A percentile compares a stretch with the other conserved stretches of the same genome.
These are phyloP conservation scores for Penicillium goetzii DNA, from an alignment of 495 filamentous ascomycete species.

Conservation along the genomic window DNA sequence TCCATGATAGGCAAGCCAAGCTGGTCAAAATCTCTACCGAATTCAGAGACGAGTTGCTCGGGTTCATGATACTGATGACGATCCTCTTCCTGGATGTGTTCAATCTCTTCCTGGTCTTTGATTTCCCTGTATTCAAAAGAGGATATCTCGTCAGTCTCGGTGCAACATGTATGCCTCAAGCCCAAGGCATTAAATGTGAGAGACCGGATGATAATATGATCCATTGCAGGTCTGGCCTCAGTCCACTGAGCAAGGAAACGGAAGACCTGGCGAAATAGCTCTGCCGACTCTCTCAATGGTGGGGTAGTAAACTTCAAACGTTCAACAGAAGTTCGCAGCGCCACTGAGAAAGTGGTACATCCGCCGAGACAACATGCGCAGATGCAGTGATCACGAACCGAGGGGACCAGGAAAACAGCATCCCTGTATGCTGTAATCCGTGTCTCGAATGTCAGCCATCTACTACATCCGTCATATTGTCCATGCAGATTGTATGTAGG, in stretches of 20 bases:
- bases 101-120: neutral
- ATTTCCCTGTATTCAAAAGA: neutral
- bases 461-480: neutral
- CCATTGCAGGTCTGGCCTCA: neutral
- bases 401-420: neutral
- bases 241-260: neutral
- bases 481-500: neutral
- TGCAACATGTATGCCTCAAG: neutral
- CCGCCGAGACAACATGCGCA: neutral
- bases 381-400: neutral
- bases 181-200: neutral
- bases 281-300: neutral
- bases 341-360: neutral
- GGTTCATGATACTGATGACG: neutral
- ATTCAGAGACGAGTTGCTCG: neutral
- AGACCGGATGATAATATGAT: neutral
- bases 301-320: fast-evolving
- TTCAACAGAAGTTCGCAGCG: neutral
- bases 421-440: neutral
- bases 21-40: neutral
- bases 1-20: neutral
- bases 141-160: neutral
- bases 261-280: neutral
- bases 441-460: neutral
- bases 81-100: neutral